Base-by-base conservation (phyloP, 768 basidiomycete genomes). In the Dendrothele bispora region DNA sequence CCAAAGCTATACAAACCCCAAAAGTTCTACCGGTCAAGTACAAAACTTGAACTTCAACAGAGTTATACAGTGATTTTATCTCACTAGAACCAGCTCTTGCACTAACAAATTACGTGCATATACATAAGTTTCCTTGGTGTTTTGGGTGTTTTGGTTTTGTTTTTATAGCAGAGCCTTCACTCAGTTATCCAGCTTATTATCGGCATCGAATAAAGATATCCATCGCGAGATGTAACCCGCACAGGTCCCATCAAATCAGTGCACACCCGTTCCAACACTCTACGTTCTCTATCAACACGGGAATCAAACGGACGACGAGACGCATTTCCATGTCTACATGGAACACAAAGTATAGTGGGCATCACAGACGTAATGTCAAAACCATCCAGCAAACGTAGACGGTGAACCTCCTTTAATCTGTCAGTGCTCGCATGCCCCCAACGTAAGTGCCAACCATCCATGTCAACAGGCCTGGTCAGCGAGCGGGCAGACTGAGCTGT, bases 401-500 rank as follows among this genome's bases (percentile, higher is more conserved):
- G 12, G 5, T 14, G 7, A 15, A 32, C 12, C 25, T 22, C 15
- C 11, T 21, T 15, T 15, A 49, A 41, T 14, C 39, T 4, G 10
- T 20, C 3, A 4, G 26, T 21, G 6, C 40, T 40, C 1, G 48
- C 39, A 25, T 49, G 48, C 0, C 55, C 57, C 32, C 68, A 49
- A 2, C 60, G 38, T 3, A 52, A 46, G 48, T 69, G 68, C 62
- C 62, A 65, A 0, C 46, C 52, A 1, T 54, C 59, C 18, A 65
- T 24, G 34, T 55, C 52, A 0, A 48, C 51, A 2, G 60, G 58
- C 22, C 55, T 46, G 6, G 53, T 46, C 11, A 55, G 55, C 2
- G 58, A 61, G 5, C 52, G 36, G 4, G 54, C 46, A 4, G 52
- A 55, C 10, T 10, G n/a, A 8, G 28, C 15, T 7, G 3, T 36